Base-by-base conservation (phyloP, 495 filamentous ascomycete genomes). In the Hypoxylon fragiforme region DNA sequence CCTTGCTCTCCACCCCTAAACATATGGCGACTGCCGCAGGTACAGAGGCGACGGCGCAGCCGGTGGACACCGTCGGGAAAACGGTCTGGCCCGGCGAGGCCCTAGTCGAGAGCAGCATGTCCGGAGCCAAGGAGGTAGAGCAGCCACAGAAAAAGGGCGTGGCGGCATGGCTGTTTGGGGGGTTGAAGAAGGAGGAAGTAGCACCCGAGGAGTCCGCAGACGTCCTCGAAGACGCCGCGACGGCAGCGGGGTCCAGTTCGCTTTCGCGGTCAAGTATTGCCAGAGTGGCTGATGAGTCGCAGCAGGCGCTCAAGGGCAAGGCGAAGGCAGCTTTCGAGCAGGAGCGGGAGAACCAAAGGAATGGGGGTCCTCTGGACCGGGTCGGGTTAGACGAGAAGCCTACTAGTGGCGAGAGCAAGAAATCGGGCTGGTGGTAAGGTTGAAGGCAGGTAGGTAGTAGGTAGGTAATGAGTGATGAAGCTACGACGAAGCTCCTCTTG, bases 161-260 rank as follows among this genome's bases (percentile, higher is more conserved):
- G 5, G 39, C 36, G 0, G 35, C 48, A 18, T 78, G 74, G 75
- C 48, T 77, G 32, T 73, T 74, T 14, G 60, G 68, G 9, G 70
- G 70, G 13, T 54, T 90, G 34, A 83, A 84, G 68, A 80, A 81
- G 52, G 85, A 89, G 45, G 76, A 84, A 16, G 78, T n/a, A n/a
- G n/a, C 81, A 22, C 74, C 67, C 32, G 64, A 69, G 18, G 52
- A 68, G 47, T 28, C 48, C 44, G 22, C 48, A 7, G 53, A 60
- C 7, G 63, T 55, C n/a, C 62, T 70, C 21, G 57, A 71, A 3
- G 18, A 44, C 6, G 56, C 52, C 30, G 43, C 18, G n/a, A 22
- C 38, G 0, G 48, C 48, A 3, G 55, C 44, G 9, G 20, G 21
- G 6, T 44, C 34, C 28, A 35, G 35, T 39, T n/a, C 35, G 31